Conservation (phyloP, 371 early-diverging fungal genomes). For the Lichtheimia ramosa region DNA sequence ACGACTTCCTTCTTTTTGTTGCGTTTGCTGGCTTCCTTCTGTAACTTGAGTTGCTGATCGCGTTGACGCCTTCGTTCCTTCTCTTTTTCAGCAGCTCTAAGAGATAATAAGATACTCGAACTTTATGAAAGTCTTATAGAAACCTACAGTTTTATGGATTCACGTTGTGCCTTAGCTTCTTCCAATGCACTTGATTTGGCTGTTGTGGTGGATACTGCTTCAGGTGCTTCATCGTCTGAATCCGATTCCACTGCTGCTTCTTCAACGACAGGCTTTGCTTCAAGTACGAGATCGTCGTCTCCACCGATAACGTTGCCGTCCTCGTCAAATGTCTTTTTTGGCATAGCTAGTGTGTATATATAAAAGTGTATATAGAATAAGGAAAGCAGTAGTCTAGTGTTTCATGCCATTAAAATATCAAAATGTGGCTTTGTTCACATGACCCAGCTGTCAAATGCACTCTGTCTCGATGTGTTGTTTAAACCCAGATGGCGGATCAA, state of each 20-base stretch:
- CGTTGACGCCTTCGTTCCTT: conserved; percentile 48
- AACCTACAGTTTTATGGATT: conserved; percentile 27
- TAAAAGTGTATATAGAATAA: background rate
- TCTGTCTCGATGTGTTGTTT: too few species aligned
- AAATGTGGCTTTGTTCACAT: too few species aligned
- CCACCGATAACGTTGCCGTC: conserved; percentile 25
- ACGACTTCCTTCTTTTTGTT: conserved; percentile 14
- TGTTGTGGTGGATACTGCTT: conserved; percentile 38
- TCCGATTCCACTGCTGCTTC: conserved; percentile 4
- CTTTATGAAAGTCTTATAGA: background rate
- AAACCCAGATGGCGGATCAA: too few species aligned
- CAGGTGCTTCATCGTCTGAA: conserved; percentile 47
- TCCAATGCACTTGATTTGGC: conserved; percentile 28
- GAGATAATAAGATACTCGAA: background rate
- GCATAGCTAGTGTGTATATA: conserved; percentile 18
- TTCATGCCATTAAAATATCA: too few species aligned
- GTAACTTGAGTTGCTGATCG: conserved; percentile 45
- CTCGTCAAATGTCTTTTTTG: conserved; percentile 41
- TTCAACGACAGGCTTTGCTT: background rate
- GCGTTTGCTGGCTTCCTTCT: conserved; percentile 44
- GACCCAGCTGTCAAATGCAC: too few species aligned
- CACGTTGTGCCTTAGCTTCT: conserved; percentile 29
- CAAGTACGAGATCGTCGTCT: conserved; percentile 3
- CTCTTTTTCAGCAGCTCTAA: conserved; percentile 29
- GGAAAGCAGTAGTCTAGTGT: background rate